Conservation (phyloP, 2,329 filamentous ascomycete species). For the Penicillium sp. region DNA sequence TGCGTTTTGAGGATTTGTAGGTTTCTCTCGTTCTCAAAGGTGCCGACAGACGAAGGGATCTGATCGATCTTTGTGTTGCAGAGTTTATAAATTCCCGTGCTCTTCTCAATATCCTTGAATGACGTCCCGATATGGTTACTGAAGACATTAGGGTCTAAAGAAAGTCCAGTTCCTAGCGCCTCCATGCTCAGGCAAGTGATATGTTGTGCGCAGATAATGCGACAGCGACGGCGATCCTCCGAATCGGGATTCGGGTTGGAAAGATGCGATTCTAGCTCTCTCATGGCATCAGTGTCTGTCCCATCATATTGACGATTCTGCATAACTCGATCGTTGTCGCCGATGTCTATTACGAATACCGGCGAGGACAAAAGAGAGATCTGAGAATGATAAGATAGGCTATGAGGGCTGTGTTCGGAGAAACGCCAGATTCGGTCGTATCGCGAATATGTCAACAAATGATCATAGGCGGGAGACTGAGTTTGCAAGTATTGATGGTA, state of each 20-base stretch:
- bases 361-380: not conserved
- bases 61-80: not conserved
- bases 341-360: not conserved
- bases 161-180: not conserved
- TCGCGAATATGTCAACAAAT: not conserved
- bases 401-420: not conserved
- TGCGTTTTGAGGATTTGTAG: not conserved
- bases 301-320: not conserved
- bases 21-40: not conserved
- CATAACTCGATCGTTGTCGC: not conserved
- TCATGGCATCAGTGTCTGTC: not conserved
- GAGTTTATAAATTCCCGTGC: not conserved
- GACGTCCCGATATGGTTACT: not conserved
- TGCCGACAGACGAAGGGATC: not conserved
- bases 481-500: not conserved
- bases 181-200: not conserved
- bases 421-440: not conserved
- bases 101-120: not conserved
- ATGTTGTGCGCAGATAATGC: not conserved
- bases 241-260: not conserved
- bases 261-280: not conserved
- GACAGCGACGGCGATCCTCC: not conserved
- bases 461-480: not conserved
- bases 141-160: not conserved
- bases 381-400: not conserved